Evolutionary conservation across 768 basidiomycete species (phyloP).

Genomic region (Glaciozyma antarctica): DNA sequence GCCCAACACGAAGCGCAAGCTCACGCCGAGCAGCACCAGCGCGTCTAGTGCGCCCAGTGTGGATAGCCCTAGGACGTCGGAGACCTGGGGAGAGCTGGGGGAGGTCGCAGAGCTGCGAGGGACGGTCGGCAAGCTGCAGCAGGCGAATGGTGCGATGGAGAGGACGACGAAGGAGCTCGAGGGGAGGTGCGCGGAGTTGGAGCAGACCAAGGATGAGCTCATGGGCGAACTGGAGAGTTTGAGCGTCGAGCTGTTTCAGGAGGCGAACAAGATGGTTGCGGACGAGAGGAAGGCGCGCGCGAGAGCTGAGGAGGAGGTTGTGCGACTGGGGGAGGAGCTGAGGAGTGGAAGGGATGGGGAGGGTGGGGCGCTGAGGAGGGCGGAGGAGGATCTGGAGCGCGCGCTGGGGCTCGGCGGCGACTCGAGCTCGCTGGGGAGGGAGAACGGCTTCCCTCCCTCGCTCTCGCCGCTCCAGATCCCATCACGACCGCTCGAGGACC

Average conservation of each 20-base stretch:
- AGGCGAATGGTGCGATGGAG: not conserved
- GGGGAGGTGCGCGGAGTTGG: constrained; percentile 22
- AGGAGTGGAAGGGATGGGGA: not conserved
- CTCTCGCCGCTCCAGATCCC: not conserved
- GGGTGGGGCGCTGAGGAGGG: not conserved
- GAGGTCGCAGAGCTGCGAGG: not conserved
- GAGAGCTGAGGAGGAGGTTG: constrained; percentile 13
- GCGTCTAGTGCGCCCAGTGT: not conserved
- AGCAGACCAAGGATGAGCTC: constrained; percentile 29
- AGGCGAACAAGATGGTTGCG: constrained; percentile 29
- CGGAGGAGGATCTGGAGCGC: not conserved
- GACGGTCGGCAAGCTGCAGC: constrained; percentile 13
- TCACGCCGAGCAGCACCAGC: constrained; percentile 2
- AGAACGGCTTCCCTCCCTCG: not conserved
- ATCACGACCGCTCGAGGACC: not conserved
- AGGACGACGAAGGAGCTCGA: constrained; percentile 12
- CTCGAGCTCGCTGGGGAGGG: not conserved
- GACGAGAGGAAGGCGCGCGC: constrained; percentile 20
- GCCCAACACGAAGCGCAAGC: constrained; percentile 8
- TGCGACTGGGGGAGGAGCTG: not conserved
- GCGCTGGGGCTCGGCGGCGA: not conserved
- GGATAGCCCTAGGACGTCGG: not conserved
- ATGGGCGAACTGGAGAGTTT: constrained; percentile 28
- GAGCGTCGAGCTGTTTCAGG: constrained; percentile 27
- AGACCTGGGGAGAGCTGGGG: not conserved